Base-by-base conservation (phyloP, 75 land plant genomes). In the Cunninghamia lanceolata region DNA sequence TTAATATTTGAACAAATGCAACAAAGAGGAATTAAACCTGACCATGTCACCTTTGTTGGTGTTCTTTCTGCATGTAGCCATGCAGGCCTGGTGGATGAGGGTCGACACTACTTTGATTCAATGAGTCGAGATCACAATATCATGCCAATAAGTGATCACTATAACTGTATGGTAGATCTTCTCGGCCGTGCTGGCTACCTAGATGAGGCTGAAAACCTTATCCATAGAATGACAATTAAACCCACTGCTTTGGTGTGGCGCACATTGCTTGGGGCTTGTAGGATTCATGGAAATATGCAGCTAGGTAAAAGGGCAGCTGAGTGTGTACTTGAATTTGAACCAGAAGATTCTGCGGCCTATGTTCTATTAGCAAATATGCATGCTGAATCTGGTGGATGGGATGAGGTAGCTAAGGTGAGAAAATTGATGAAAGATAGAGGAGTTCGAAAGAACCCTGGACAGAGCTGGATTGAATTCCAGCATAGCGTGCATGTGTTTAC, bases 111-210 rank as follows among this genome's bases (percentile, higher is more conserved):
- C 52, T 95, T 91, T 71, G 14, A 88, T 13, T 53, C 34, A 34
- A 94, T 95, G 94, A 63, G 11, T 10, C 47, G 38, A 53, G 54
- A 88, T 30, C 89, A 90, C 84, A 34, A 85, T 11, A 84, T 94
- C 56, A 92, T 81, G 39, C 95, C 95, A 46, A 90, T 85, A 66
- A 85, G 93, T 78, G 94, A 94, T 84, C 96, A 95, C 63, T 94
- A 93, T 81, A 87, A 92, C 21, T 94, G 96, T 54, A 88, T 95
- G 90, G 94, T 95, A 39, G 97, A 95, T 86, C 90, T 94, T 53
- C 35, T 94, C 25, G 93, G 95, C 1, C 91, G 95, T 40, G 88
- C 91, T 8, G 92, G 94, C 15, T 84, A 86, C 42, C 45, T 92
- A 10, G 17, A 28, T 17, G 91, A 94, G 40, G 96, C 96, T 8